Percentiles rank a stretch among this genome's conserved stretches.
These are phyloP conservation scores for Plasmodium gaboni DNA, from an alignment of 169 alveolate genomes.

Conservation along the genomic window DNA sequence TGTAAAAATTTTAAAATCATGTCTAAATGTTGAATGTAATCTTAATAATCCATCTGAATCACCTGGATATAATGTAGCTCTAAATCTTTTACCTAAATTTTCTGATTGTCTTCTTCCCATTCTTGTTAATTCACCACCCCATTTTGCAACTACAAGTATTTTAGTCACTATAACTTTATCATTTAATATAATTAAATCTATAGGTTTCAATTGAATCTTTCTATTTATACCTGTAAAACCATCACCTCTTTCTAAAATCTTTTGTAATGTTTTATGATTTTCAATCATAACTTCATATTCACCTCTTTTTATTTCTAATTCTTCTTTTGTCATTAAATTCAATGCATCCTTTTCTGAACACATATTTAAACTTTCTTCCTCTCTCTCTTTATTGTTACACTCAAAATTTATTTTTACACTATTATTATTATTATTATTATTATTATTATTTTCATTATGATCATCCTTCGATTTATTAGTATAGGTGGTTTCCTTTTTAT, in stretches of 20 bases:
- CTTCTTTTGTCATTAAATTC: slow-evolving; percentile 29
- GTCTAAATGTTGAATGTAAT: slow-evolving; percentile 97
- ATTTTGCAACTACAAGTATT: slow-evolving; percentile 96
- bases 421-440: not conserved
- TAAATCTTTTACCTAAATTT: slow-evolving; percentile 91
- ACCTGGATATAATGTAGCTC: slow-evolving; percentile 94
- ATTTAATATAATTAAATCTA: slow-evolving; percentile 78
- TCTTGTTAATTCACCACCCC: slow-evolving; percentile 99
- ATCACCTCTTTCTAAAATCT: slow-evolving; percentile 93
- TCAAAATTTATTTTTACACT: not conserved
- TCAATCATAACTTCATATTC: slow-evolving; percentile 78
- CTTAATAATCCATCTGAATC: slow-evolving; percentile 95
- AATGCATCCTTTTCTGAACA: not conserved
- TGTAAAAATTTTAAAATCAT: slow-evolving; percentile 97
- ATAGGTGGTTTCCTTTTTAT: not conserved
- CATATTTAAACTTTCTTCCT: not conserved
- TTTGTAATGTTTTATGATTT: slow-evolving; percentile 85
- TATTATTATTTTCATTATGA: not conserved
- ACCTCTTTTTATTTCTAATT: slow-evolving; percentile 21
- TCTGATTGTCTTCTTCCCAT: slow-evolving; percentile 95
- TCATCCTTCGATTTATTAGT: not conserved
- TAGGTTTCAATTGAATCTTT: slow-evolving; percentile 94
- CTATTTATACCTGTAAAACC: slow-evolving; percentile 97
- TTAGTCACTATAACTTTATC: slow-evolving; percentile 79
- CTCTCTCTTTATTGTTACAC: no score